phyloP scores from a whole-genome alignment of 805 yeast genomes.

The Schwanniomyces vanrijiae region DNA sequence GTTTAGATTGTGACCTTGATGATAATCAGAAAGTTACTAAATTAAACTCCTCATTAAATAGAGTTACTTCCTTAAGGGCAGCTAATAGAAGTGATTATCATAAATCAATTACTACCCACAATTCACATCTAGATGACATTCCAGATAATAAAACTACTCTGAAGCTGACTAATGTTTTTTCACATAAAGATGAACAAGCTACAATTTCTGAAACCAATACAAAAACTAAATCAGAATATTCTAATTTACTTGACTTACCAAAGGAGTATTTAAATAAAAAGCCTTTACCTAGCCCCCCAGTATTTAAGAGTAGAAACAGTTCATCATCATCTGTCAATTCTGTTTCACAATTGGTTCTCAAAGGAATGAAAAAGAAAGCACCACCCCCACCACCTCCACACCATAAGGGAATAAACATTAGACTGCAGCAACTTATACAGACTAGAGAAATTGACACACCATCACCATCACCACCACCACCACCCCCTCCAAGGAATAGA shows the following conservation, averaged over 20 bases:
- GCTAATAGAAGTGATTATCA: conserved; percentile 36
- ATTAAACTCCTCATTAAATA: conserved; percentile 22
- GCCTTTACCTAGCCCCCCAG: conserved; percentile 17
- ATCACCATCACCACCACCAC: conserved; percentile 27
- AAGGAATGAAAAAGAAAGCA: conserved; percentile 33
- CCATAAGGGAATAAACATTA: neutral
- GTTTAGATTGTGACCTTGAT: neutral
- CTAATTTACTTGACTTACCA: conserved; percentile 32
- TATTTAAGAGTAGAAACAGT: conserved; percentile 4
- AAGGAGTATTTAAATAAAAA: conserved; percentile 26
- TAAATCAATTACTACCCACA: conserved; percentile 21
- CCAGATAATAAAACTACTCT: neutral
- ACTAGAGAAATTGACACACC: neutral
- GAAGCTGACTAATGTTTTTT: neutral
- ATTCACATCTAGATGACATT: neutral
- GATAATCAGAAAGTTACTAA: neutral
- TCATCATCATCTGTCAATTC: conserved; percentile 18
- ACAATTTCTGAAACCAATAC: neutral
- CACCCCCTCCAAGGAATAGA: conserved; percentile 36
- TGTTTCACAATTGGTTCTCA: conserved; percentile 20
- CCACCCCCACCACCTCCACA: conserved; percentile 44
- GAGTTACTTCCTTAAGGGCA: conserved; percentile 37
- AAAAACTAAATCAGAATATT: neutral
- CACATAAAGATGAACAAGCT: neutral
- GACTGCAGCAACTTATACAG: neutral